These are phyloP conservation scores for Hygrocybe coccinea DNA, from an alignment of 768 basidiomycete species.

Conservation along the genomic window DNA sequence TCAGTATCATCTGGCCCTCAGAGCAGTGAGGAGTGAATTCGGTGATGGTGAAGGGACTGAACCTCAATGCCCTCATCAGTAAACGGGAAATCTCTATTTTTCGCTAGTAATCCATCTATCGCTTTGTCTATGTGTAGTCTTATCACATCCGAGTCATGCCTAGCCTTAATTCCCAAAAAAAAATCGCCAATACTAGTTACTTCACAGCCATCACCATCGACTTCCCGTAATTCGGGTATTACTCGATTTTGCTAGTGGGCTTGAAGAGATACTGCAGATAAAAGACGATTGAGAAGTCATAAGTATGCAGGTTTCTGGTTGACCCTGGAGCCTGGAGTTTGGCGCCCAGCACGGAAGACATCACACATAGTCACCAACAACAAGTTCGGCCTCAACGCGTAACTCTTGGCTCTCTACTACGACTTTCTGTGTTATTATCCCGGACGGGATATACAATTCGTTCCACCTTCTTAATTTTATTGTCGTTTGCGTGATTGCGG, in stretches of 20 bases:
- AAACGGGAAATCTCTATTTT: background rate
- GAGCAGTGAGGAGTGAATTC: slow-evolving; percentile 2
- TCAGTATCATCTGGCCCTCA: slow-evolving; percentile 25
- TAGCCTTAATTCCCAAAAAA: background rate
- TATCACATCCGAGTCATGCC: no score
- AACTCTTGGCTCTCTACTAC: background rate
- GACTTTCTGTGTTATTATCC: background rate
- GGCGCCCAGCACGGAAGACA: background rate
- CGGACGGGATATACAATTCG: background rate
- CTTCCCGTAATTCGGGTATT: background rate
- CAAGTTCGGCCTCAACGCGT: background rate
- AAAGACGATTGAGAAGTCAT: background rate
- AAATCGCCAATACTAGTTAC: no score
- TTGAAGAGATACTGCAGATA: background rate
- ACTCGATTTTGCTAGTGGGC: background rate
- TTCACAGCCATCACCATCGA: background rate
- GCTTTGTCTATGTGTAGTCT: no score
- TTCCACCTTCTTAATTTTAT: background rate
- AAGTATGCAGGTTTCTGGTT: background rate
- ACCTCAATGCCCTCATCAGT: slow-evolving; percentile 20
- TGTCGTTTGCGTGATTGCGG: slow-evolving; percentile 5
- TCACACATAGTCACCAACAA: background rate
- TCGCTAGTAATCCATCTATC: background rate
- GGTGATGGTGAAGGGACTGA: slow-evolving; percentile 5
- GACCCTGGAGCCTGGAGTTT: background rate